These are phyloP conservation scores for Jatropha curcas DNA, from an alignment of 345 rosid genomes.

Conservation along the genomic window DNA sequence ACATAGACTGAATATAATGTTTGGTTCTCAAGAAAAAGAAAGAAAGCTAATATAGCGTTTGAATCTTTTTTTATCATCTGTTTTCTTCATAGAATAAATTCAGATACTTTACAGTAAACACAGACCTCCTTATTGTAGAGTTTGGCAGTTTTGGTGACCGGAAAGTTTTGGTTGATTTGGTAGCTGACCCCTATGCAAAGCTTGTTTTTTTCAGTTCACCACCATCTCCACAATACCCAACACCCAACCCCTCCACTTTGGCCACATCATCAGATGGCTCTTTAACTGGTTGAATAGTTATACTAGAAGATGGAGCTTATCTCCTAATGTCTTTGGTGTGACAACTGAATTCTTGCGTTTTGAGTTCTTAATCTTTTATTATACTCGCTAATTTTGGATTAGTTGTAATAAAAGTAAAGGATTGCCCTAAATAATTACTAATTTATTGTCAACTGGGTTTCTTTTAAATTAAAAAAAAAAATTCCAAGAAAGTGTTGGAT, in stretches of 20 bases:
- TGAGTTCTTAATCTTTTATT: too few species aligned
- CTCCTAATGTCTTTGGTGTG: too few species aligned
- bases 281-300: not conserved
- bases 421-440: too few species aligned
- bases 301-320: not conserved
- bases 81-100: slow-evolving; percentile 29
- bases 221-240: not conserved
- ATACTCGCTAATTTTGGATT: too few species aligned
- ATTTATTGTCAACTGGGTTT: too few species aligned
- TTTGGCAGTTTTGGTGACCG: slow-evolving; percentile 33
- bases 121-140: not conserved
- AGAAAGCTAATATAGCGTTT: slow-evolving; percentile 8
- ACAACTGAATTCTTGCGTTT: too few species aligned
- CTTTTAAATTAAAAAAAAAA: too few species aligned
- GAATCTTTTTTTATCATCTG: slow-evolving; percentile 9
- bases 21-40: slow-evolving; percentile 25
- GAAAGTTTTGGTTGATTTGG: slow-evolving; percentile 38
- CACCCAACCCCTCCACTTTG: slow-evolving; percentile 24
- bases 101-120: slow-evolving; percentile 4
- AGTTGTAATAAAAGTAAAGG: too few species aligned
- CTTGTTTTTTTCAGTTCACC: slow-evolving; percentile 12
- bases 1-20: slow-evolving; percentile 18
- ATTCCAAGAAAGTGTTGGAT: too few species aligned
- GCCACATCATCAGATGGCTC: slow-evolving; percentile 27
- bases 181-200: slow-evolving; percentile 44